A percentile compares a stretch with the other conserved stretches of the same genome.
These are phyloP conservation scores for Elaeagnus macrophylla DNA, from an alignment of 306 rosid genomes.

Conservation along the genomic window DNA sequence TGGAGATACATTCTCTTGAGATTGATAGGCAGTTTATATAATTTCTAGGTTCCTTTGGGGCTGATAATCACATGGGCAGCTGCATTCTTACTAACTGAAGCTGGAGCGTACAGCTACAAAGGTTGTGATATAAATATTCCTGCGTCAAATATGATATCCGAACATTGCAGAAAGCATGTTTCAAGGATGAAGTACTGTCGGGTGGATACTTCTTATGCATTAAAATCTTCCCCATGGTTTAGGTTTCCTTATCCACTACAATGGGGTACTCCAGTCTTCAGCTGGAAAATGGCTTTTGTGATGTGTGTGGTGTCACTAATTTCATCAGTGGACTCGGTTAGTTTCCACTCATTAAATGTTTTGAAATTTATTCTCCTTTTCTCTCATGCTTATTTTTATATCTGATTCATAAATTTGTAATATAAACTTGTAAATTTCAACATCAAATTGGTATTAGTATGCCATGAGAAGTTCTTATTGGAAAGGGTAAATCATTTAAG, in stretches of 20 bases:
- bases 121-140: constrained; percentile 93
- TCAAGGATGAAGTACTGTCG: constrained; percentile 92
- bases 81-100: constrained; percentile 87
- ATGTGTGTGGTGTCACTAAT: constrained; percentile 92
- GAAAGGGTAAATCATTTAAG: no score
- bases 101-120: constrained; percentile 72
- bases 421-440: no score
- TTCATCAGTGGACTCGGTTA: constrained; percentile 94
- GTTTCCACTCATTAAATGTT: constrained; percentile 31
- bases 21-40: constrained; percentile 16
- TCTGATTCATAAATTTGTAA: no score
- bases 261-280: constrained; percentile 98
- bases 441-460: no score
- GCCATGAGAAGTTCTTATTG: no score
- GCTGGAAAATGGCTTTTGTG: constrained; percentile 90
- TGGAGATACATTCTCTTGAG: constrained; percentile 13
- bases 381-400: background rate
- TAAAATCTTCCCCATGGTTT: constrained; percentile 85
- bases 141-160: constrained; percentile 74
- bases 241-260: constrained; percentile 97
- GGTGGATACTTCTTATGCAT: constrained; percentile 77
- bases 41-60: constrained; percentile 87
- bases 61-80: constrained; percentile 91
- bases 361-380: background rate
- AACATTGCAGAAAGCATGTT: constrained; percentile 83